These are phyloP conservation scores for Aspergillus luchuensis DNA, from an alignment of 2,329 filamentous ascomycete genomes.

Conservation along the genomic window DNA sequence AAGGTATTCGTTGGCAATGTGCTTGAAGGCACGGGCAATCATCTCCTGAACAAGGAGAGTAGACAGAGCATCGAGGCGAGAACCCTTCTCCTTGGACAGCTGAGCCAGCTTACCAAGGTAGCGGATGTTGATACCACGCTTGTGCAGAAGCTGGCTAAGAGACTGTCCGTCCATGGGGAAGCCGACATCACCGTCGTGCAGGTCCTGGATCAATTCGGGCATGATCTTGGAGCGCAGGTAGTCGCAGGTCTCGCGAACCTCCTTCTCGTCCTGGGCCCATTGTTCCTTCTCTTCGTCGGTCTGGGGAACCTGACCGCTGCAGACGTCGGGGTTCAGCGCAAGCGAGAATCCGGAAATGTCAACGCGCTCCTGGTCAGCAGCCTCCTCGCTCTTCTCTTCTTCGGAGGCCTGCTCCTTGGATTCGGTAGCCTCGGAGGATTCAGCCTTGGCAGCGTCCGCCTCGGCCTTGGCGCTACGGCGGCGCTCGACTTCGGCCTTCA, in stretches of 20 bases:
- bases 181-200: constrained; percentile 88
- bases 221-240: constrained; percentile 77
- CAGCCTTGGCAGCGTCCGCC: constrained; percentile 39
- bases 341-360: constrained; percentile 87
- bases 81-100: constrained; percentile 66
- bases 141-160: constrained; percentile 83
- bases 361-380: constrained; percentile 64
- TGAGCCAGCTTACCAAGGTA: constrained; percentile 86
- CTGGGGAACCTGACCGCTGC: constrained; percentile 87
- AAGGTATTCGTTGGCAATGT: constrained; percentile 77
- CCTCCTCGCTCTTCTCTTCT: constrained; percentile 46
- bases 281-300: constrained; percentile 87
- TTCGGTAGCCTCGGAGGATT: constrained; percentile 41
- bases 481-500: constrained; percentile 74
- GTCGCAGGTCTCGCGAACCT: constrained; percentile 80
- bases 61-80: constrained; percentile 74
- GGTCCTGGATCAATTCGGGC: constrained; percentile 80
- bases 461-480: constrained; percentile 52
- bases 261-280: constrained; percentile 79
- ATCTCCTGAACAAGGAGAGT: constrained; percentile 86
- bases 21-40: constrained; percentile 94
- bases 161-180: constrained; percentile 99
- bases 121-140: constrained; percentile 93
- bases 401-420: constrained; percentile 44
- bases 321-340: constrained; percentile 90